These are phyloP conservation scores for Candida pseudocylindracea DNA, from an alignment of 1,139 yeast species.

Conservation along the genomic window DNA sequence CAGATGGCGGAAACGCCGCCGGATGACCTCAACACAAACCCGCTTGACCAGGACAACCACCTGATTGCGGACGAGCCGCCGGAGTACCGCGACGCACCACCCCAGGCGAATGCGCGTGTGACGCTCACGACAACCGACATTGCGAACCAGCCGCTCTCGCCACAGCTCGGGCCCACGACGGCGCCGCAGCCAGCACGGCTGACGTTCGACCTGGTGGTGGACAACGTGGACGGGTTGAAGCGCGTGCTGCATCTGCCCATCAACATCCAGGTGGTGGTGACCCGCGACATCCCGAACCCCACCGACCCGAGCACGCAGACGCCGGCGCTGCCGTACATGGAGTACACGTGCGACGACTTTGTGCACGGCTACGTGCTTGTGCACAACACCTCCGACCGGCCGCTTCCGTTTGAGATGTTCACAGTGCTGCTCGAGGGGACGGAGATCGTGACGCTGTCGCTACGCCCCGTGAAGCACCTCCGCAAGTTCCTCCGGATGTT, in stretches of 20 bases:
- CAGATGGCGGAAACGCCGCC: no score
- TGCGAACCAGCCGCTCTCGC: no score
- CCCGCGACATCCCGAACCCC: conserved; percentile 18
- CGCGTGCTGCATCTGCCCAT: conserved; percentile 15
- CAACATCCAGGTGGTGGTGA: conserved; percentile 19
- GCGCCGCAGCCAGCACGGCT: neutral
- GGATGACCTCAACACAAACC: no score
- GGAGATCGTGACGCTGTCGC: conserved; percentile 2
- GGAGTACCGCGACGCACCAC: neutral
- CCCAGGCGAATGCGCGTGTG: no score
- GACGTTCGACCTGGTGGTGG: conserved; percentile 9
- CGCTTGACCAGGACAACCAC: no score
- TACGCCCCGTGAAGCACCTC: conserved; percentile 4
- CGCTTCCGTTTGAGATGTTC: conserved; percentile 20
- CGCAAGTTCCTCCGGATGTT: conserved; percentile 24
- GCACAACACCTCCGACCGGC: conserved; percentile 14
- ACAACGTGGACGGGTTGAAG: conserved; percentile 19
- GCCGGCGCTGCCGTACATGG: conserved; percentile 15
- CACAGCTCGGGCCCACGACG: no score
- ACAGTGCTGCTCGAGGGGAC: conserved; percentile 25
- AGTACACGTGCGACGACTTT: conserved; percentile 13
- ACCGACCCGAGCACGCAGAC: conserved; percentile 16
- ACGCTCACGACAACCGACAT: no score
- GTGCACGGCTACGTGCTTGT: conserved; percentile 14
- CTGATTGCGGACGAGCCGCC: neutral